phyloP scores from a whole-genome alignment of 768 basidiomycete species.

The Tremella fuciformis region DNA sequence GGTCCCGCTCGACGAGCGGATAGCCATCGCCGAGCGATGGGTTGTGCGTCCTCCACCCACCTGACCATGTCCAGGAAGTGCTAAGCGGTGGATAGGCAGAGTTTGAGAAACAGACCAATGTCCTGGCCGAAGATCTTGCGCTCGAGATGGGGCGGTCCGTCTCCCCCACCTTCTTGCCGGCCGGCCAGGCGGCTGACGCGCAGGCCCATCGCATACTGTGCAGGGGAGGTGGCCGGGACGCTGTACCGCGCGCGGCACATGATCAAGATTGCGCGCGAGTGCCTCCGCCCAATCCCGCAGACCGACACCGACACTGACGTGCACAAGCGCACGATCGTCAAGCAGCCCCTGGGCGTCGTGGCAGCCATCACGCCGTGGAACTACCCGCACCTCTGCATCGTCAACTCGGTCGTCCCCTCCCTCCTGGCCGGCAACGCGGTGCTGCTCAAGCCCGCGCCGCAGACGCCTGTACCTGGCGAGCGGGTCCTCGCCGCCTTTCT shows the following conservation, averaged over 20 bases:
- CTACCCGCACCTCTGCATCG: slow-evolving; percentile 81
- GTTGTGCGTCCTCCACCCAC: slow-evolving; percentile 57
- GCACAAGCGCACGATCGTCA: slow-evolving; percentile 77
- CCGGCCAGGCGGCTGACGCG: slow-evolving; percentile 7
- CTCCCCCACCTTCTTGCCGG: neutral
- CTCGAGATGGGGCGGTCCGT: slow-evolving; percentile 86
- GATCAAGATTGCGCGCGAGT: slow-evolving; percentile 72
- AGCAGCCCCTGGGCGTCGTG: slow-evolving; percentile 79
- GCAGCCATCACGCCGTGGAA: slow-evolving; percentile 91
- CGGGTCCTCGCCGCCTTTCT: slow-evolving; percentile 67
- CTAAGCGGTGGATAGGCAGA: slow-evolving; percentile 53
- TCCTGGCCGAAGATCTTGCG: slow-evolving; percentile 72
- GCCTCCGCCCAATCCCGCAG: slow-evolving; percentile 71
- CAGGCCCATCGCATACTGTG: slow-evolving; percentile 73
- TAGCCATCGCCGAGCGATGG: slow-evolving; percentile 70
- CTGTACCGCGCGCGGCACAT: slow-evolving; percentile 79
- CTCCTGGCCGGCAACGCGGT: slow-evolving; percentile 85
- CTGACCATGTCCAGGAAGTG: slow-evolving; percentile 3
- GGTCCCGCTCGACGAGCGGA: slow-evolving; percentile 61
- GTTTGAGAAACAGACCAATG: slow-evolving; percentile 59
- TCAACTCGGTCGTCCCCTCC: slow-evolving; percentile 90
- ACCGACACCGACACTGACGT: slow-evolving; percentile 76
- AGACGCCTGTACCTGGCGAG: slow-evolving; percentile 86
- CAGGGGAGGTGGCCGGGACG: slow-evolving; percentile 77
- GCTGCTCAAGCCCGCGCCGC: slow-evolving; percentile 91